phyloP scores from a whole-genome alignment of 2,329 filamentous ascomycete genomes.

The Aspergillus niger region DNA sequence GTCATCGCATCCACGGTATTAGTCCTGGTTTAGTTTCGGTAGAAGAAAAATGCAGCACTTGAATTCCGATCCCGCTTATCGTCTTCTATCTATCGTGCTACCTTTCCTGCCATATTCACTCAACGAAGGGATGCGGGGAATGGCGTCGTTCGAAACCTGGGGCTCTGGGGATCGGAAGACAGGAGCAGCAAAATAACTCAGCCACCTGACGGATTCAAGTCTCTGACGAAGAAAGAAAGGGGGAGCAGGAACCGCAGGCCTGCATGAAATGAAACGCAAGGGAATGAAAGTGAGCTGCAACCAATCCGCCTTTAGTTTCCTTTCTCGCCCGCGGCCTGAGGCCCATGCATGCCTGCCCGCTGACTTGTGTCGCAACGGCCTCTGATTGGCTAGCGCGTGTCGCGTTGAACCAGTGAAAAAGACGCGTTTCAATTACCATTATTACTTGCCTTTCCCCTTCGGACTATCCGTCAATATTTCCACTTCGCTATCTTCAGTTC shows the following conservation, averaged over 20 bases:
- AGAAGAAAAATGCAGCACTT: background rate
- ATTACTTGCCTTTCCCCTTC: too few species aligned
- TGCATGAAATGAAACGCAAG: constrained; percentile 10
- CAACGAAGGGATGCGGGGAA: constrained; percentile 11
- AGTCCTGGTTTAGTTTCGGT: background rate
- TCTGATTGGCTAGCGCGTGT: constrained; percentile 6
- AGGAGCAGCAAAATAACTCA: background rate
- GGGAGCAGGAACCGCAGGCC: background rate
- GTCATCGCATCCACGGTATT: constrained; percentile 15
- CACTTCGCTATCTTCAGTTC: too few species aligned
- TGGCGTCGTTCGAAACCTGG: background rate
- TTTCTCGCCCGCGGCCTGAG: constrained; percentile 2
- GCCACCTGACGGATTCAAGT: background rate
- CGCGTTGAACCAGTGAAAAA: constrained; percentile 1
- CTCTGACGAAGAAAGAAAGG: background rate
- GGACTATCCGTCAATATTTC: too few species aligned
- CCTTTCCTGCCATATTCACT: constrained; percentile 6
- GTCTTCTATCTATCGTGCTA: background rate
- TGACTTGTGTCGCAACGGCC: background rate
- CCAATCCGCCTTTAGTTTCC: constrained; percentile 2
- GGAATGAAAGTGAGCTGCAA: constrained; percentile 3
- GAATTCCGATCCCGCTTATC: background rate
- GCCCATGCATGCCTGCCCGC: background rate
- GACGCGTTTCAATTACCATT: constrained; percentile 1
- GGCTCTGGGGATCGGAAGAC: background rate